Base-by-base conservation (phyloP, 225 moss, liverwort and hornwort genomes). In the Pseudoscleropodium purum region DNA sequence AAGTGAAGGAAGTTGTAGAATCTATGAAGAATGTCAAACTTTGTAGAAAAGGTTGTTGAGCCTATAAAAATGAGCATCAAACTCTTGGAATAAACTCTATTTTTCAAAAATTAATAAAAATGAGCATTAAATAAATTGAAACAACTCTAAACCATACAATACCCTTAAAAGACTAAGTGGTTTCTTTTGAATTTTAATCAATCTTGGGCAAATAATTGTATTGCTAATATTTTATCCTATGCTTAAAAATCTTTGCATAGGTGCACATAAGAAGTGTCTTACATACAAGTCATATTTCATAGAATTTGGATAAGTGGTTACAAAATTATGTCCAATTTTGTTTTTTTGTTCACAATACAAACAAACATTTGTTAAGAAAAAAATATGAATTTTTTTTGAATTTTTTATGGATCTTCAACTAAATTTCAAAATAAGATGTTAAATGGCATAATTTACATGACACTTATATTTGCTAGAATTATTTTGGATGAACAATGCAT, bases 151-250 rank as follows among this genome's bases (percentile, higher is more conserved):
- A 33, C 20, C 3, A 49, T 36, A 4, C 4, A 78, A 24, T 18
- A 31, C 0, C 1, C 1, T 0, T 19, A 18, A 12, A 12, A 49
- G 33, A 19, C 13, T 7, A 20, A 12, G 0, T 2, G 2, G 2
- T 9, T 43, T 3, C 16, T 41, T 43, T 43, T 39, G 5, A 26
- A 15, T 8, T 72, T 49, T 30, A 49, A 49, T 31, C 31, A 31
- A 31, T 10, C 19, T 19, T 31, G 2, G 7, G 5, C 18, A 75
- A 29, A 47, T 11, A 45, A 47, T 31, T 18, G 3, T 49, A 31
- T 31, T 49, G 11, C 11, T 12, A 31, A 74, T 15, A 10, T 29
- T 69, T n/a, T 7, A n/a, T 69, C 1, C 23, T 70, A 25, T 37
- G 4, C 4, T 68, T 11, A 5, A 0, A 70, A 39, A 70, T 3